These are phyloP conservation scores for Skeletonema potamos DNA, from an alignment of 108 stramenopile species.

Conservation along the genomic window DNA sequence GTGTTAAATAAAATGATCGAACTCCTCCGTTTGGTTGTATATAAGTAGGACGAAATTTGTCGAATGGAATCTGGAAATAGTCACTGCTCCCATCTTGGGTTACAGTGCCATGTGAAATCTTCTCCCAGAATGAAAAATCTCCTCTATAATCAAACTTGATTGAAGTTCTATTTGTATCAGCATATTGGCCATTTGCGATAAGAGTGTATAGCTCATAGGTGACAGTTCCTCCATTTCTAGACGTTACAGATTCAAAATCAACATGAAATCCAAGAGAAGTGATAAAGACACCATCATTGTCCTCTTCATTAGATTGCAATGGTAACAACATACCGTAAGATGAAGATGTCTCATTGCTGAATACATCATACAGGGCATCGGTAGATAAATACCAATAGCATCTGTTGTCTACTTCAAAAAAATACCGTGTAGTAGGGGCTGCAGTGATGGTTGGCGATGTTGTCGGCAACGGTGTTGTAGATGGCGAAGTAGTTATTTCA, in stretches of 20 bases:
- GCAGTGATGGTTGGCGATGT: not conserved
- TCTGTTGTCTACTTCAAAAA: slow-evolving; percentile 8
- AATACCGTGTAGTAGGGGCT: not conserved
- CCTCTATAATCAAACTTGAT: slow-evolving; percentile 23
- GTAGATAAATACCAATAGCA: slow-evolving; percentile 28
- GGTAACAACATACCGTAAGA: slow-evolving; percentile 27
- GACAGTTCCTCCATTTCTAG: not conserved
- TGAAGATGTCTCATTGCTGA: slow-evolving; percentile 20
- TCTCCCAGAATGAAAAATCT: slow-evolving; percentile 29
- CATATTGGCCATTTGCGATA: slow-evolving; percentile 8
- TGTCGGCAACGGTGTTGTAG: not conserved
- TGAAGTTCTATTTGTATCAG: slow-evolving; percentile 19
- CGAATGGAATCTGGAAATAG: slow-evolving; percentile 24
- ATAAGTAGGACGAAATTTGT: slow-evolving; percentile 15
- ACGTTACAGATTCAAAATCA: not conserved
- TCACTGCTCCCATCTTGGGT: not conserved
- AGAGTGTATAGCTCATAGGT: slow-evolving; percentile 25
- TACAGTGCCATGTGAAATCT: slow-evolving; percentile 13
- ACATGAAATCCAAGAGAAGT: slow-evolving; percentile 23
- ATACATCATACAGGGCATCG: not conserved
- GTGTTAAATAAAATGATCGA: slow-evolving; percentile 33
- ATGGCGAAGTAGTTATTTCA: not conserved
- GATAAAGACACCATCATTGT: slow-evolving; percentile 22
- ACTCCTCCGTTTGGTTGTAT: slow-evolving; percentile 21
- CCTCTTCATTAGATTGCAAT: slow-evolving; percentile 14